Evolutionary conservation across 202 grass and related monocot species (phyloP), one percentile per base, ranked within the genome.

Genomic region (Setaria italica): DNA sequence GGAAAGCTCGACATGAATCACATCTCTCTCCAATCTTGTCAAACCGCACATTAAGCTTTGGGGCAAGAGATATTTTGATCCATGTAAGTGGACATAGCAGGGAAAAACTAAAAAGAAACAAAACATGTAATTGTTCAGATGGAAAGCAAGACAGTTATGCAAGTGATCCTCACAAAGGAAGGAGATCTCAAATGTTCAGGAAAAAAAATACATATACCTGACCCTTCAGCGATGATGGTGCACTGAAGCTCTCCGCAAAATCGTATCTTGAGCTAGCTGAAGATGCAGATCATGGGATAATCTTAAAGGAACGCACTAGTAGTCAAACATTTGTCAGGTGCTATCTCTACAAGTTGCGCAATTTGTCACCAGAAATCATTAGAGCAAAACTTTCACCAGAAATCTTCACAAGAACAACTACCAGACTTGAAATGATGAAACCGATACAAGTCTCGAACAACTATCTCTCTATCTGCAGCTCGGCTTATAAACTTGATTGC

Each of bases 231-330:
- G 89, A 48, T 12, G 46, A 48, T 48, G 46, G 46, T 48, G 46
- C 10, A 48, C 46, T 11, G 46, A 48, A 48, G 46, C 46, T 12
- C 46, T 12, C 10, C 2, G 11, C 46, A 48, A 79, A 71, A 92
- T 90, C n/a, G 69, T 94, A 74, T 94, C 80, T 29, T 84, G 84
- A 47, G 90, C 92, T 74, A 92, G 81, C 78, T 90, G 92, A 80
- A 90, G 90, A 87, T 90, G 86, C 80, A 90, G 90, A 42, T 92
- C 88, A 39, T 86, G 68, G 71, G 91, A 97, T 48, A 6, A 94
- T 79, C 87, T 9, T 47, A 14, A 5, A 71, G 48, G 10, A 10
- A 50, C 0, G 48, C 6, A 45, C 42, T 72, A 34, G 19, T 55
- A 55, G 50, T 55, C 72, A 74, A 55, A 37, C 8, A 29, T 42